These are phyloP conservation scores for Pseudocohnilembus persalinus DNA, from an alignment of 169 alveolate genomes.

Conservation along the genomic window DNA sequence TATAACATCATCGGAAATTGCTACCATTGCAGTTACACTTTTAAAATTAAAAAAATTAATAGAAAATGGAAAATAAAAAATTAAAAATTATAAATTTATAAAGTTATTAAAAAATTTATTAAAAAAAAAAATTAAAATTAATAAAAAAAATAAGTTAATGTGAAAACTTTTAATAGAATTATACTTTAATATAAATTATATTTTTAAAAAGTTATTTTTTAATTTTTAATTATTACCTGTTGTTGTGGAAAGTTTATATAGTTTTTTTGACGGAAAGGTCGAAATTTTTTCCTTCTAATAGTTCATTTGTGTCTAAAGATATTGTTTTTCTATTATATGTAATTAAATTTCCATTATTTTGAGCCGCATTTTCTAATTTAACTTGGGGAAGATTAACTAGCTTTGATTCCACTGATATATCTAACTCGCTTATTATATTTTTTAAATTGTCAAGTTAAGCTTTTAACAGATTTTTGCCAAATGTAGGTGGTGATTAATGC, in stretches of 20 bases:
- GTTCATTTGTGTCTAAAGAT: neutral
- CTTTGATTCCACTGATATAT: no score
- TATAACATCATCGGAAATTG: constrained; percentile 33
- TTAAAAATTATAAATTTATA: neutral
- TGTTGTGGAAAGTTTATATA: neutral
- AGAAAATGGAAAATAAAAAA: neutral
- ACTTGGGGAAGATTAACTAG: neutral
- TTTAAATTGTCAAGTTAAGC: neutral
- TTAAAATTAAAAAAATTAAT: neutral
- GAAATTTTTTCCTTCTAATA: neutral
- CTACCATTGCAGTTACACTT: constrained; percentile 16
- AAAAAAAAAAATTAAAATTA: no score
- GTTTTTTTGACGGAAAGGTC: neutral
- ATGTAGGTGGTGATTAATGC: neutral
- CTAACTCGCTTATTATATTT: neutral
- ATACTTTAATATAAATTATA: no score
- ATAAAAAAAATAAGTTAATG: no score
- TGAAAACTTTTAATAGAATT: no score
- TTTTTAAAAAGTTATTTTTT: no score
- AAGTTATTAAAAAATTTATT: neutral
- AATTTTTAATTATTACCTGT: no score
- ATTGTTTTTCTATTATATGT: neutral
- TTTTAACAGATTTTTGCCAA: neutral
- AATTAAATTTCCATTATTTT: no score
- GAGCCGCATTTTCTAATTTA: neutral